Conservation (phyloP, 768 basidiomycete genomes). For the Xerocomus brunneocitrinus region DNA sequence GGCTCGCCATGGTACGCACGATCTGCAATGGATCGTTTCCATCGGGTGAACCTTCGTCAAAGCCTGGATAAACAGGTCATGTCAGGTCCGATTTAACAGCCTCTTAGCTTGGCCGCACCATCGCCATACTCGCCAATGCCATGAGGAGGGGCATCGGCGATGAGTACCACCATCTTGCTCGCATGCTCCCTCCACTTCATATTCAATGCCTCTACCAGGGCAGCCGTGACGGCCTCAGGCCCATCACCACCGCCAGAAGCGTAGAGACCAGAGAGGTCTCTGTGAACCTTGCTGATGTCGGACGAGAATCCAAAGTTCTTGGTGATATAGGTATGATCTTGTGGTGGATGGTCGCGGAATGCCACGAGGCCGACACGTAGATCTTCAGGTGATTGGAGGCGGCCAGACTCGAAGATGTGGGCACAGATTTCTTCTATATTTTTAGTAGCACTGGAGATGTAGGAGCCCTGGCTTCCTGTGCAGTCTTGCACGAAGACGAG, state of each 20-base stretch:
- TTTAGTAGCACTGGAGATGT: conserved; percentile 90
- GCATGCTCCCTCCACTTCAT: conserved; percentile 89
- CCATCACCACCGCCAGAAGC: conserved; percentile 93
- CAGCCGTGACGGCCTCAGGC: conserved; percentile 95
- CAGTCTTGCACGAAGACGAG: conserved; percentile 95
- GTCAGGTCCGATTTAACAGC: conserved; percentile 10
- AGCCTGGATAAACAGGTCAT: conserved; percentile 48
- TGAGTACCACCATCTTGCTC: conserved; percentile 94
- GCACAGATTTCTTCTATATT: conserved; percentile 96
- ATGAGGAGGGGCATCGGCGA: conserved; percentile 97
- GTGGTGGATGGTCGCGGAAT: conserved; percentile 95
- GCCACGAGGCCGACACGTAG: conserved; percentile 90
- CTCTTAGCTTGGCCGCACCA: conserved; percentile 45
- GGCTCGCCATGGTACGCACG: conserved; percentile 83
- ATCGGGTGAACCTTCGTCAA: conserved; percentile 92
- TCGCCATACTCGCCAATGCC: conserved; percentile 97
- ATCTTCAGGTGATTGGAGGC: conserved; percentile 82
- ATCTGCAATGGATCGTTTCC: conserved; percentile 86
- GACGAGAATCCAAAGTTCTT: conserved; percentile 95
- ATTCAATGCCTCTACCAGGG: conserved; percentile 75
- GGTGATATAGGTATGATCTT: conserved; percentile 92
- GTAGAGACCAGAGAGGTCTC: conserved; percentile 76
- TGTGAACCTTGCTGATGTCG: conserved; percentile 83
- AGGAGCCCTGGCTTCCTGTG: conserved; percentile 87
- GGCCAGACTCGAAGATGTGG: conserved; percentile 91